Conservation (phyloP, 495 filamentous ascomycete genomes). For the Xylona heveae region DNA sequence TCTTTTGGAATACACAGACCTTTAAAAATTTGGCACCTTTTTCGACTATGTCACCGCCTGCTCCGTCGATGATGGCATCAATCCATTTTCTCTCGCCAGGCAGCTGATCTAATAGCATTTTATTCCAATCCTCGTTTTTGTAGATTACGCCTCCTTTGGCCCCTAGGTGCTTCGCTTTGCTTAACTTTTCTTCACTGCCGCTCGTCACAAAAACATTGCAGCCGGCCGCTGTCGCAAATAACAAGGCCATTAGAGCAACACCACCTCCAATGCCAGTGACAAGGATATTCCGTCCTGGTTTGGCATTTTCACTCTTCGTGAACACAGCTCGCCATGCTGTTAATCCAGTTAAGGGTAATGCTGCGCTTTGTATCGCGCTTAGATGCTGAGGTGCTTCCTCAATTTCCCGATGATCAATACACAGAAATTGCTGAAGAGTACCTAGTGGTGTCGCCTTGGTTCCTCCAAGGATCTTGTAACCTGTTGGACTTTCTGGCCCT, state of each 20-base stretch:
- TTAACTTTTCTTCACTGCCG: constrained; percentile 40
- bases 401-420: constrained; percentile 47
- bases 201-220: constrained; percentile 49
- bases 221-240: constrained; percentile 45
- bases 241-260: constrained; percentile 48
- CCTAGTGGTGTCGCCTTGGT: constrained; percentile 39
- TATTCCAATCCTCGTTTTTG: constrained; percentile 44
- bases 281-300: constrained; percentile 38
- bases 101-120: constrained; percentile 32
- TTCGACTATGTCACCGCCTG: constrained; percentile 49
- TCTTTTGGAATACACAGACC: constrained; percentile 15
- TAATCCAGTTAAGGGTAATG: constrained; percentile 58
- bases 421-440: constrained; percentile 46
- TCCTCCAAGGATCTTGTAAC: constrained; percentile 52
- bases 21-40: constrained; percentile 34
- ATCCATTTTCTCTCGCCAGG: constrained; percentile 35
- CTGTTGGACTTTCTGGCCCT: constrained; percentile 44
- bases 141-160: constrained; percentile 51
- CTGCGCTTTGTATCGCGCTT: constrained; percentile 48
- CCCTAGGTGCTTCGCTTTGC: constrained; percentile 37
- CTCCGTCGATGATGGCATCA: constrained; percentile 56
- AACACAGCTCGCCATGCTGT: constrained; percentile 77
- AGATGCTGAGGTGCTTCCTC: constrained; percentile 57
- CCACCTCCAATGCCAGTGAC: constrained; percentile 68
- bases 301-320: constrained; percentile 41